Evolutionary conservation across 805 yeast species (phyloP).

Genomic region (Saturnispora ahearnii): DNA sequence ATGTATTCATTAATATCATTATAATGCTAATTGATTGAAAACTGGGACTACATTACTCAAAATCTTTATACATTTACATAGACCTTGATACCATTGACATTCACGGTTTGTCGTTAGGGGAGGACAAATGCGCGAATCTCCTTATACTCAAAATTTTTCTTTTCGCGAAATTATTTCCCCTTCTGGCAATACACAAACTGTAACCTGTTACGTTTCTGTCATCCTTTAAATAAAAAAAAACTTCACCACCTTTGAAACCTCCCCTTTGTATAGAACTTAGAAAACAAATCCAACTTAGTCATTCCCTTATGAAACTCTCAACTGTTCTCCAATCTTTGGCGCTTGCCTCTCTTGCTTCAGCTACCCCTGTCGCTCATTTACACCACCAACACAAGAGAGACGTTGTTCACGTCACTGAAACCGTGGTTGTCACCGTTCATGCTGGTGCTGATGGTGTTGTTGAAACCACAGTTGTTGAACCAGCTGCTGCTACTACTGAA

Average conservation of each 20-base stretch:
- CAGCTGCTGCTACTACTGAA: constrained; percentile 31
- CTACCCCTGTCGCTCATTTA: constrained; percentile 53
- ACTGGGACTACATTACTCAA: no score
- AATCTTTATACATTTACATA: no score
- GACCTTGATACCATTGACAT: no score
- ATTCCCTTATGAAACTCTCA: constrained; percentile 21
- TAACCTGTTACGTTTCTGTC: no score
- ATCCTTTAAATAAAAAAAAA: not conserved
- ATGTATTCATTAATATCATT: no score
- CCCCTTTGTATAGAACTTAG: not conserved
- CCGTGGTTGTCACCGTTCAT: constrained; percentile 40
- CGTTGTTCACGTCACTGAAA: constrained; percentile 39
- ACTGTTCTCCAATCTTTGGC: constrained; percentile 30
- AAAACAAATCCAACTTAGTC: constrained; percentile 9
- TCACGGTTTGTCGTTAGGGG: no score
- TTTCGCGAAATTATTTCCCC: not conserved
- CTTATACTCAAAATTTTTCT: no score
- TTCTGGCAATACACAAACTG: not conserved
- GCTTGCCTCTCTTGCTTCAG: constrained; percentile 38
- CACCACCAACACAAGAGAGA: constrained; percentile 53
- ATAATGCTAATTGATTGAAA: no score
- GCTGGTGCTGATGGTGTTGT: constrained; percentile 26
- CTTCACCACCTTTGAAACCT: no score
- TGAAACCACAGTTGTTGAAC: not conserved
- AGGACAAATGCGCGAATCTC: no score